A percentile compares a stretch with the other conserved stretches of the same genome.
Evolutionary conservation across 169 alveolate genomes (phyloP).

Genomic region (Cryptosporidium meleagridis): DNA sequence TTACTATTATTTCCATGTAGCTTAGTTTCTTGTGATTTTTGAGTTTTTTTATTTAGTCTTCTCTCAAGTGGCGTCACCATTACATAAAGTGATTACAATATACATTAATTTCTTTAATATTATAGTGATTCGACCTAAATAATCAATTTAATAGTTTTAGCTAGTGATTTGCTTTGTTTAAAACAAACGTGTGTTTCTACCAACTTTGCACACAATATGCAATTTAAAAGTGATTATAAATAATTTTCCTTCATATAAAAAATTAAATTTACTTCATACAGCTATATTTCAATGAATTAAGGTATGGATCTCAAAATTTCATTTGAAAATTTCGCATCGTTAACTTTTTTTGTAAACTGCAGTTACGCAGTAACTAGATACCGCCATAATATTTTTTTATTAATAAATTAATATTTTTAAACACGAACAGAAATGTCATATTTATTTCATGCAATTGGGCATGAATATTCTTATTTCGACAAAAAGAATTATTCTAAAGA

Average conservation of each 20-base stretch:
- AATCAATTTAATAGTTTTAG: background rate
- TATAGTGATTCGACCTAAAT: background rate
- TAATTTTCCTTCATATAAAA: background rate
- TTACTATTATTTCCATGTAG: constrained; percentile 1
- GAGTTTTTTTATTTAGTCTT: constrained; percentile 22
- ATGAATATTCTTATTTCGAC: constrained; percentile 61
- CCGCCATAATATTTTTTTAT: background rate
- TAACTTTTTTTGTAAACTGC: background rate
- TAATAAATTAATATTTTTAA: background rate
- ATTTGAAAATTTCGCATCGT: background rate
- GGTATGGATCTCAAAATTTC: background rate
- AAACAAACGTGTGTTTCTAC: constrained; percentile 54
- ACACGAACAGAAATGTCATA: constrained; percentile 29
- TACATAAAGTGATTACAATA: background rate
- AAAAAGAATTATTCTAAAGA: constrained; percentile 74
- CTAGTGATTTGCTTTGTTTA: background rate
- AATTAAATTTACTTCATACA: background rate
- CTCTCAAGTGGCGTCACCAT: constrained; percentile 65
- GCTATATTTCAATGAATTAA: too few species aligned
- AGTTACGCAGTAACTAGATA: background rate
- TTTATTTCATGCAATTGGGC: constrained; percentile 48
- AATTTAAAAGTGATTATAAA: background rate
- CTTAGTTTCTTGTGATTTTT: constrained; percentile 4
- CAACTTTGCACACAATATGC: constrained; percentile 43
- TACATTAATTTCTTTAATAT: constrained; percentile 6